Evolutionary conservation across 2,329 filamentous ascomycete species (phyloP), one percentile per base, ranked within the genome.

Genomic region (Fusarium succisae): DNA sequence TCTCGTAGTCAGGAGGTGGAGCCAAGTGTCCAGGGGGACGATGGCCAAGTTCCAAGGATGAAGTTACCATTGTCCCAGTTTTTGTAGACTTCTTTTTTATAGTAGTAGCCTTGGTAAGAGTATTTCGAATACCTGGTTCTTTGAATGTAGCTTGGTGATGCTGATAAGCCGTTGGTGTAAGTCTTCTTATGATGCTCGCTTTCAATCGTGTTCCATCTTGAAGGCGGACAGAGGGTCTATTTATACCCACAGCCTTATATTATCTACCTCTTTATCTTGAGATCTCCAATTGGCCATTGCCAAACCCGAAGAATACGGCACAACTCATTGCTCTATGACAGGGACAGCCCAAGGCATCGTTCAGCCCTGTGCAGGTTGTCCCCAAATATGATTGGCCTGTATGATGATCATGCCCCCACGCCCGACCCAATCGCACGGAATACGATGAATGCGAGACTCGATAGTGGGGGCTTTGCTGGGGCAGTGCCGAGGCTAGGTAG

Each of bases 401-500:
- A 17, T 22, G 1, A 2, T 44, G 48, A 66, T 70, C 47, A 35
- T 26, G 15, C 38, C 44, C 55, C 76, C 75, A 67, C 67, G 26
- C 4, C 11, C 3, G n/a, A 28, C n/a, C 51, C 38, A 38, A 39
- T 62, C 35, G 43, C 30, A 64, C 47, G 59, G 59, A 78, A 80
- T 79, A 80, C 79, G 79, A 80, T 59, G 77, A 79, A 79, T 74
- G 77, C 79, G 78, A 80, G 72, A 74, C 62, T 61, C 69, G 73
- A 77, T 69, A 75, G 65, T 48, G 66, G 65, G 53, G 51, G 43
- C 69, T 66, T 61, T 59, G 59, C 38, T 61, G 73, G 63, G 70
- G 76, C 71, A 30, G 68, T 68, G 68, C 50, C 70, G 30, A 50
- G 44, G 50, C 48, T 50, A 30, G 28, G 28, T 28, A 48, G 9